Conservation (phyloP, 805 yeast genomes). For the Novakomyces olei region DNA sequence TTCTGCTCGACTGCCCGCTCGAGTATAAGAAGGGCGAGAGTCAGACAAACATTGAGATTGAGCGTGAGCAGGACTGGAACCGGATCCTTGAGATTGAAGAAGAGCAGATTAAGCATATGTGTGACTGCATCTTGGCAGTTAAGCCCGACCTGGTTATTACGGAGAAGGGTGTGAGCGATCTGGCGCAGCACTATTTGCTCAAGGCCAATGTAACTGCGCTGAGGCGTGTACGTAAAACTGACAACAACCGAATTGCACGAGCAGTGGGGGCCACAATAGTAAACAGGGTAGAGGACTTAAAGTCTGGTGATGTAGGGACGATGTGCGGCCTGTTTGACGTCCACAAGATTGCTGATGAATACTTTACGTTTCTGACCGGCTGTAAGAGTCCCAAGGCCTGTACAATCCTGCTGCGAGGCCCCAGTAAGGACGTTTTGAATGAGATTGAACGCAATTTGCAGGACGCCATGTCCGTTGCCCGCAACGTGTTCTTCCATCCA, state of each 20-base stretch:
- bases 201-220: constrained; percentile 84
- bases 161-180: constrained; percentile 86
- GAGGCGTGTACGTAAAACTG: constrained; percentile 87
- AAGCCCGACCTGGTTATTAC: constrained; percentile 90
- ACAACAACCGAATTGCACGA: constrained; percentile 86
- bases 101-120: constrained; percentile 75
- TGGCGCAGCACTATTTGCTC: constrained; percentile 87
- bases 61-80: constrained; percentile 91
- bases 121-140: constrained; percentile 62
- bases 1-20: constrained; percentile 83
- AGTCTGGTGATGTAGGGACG: constrained; percentile 74
- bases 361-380: constrained; percentile 63
- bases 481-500: constrained; percentile 88
- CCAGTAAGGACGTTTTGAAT: constrained; percentile 85
- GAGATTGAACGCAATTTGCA: constrained; percentile 93
- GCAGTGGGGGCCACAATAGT: constrained; percentile 97
- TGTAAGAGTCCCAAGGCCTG: constrained; percentile 82
- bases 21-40: constrained; percentile 99
- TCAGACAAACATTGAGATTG: constrained; percentile 90
- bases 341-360: constrained; percentile 92
- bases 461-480: constrained; percentile 95
- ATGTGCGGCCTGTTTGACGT: constrained; percentile 80
- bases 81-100: constrained; percentile 90
- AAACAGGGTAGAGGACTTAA: constrained; percentile 81
- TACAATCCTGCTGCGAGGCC: constrained; percentile 80